Evolutionary conservation across 257 asterid species (phyloP).

Genomic region (Catharanthus roseus): DNA sequence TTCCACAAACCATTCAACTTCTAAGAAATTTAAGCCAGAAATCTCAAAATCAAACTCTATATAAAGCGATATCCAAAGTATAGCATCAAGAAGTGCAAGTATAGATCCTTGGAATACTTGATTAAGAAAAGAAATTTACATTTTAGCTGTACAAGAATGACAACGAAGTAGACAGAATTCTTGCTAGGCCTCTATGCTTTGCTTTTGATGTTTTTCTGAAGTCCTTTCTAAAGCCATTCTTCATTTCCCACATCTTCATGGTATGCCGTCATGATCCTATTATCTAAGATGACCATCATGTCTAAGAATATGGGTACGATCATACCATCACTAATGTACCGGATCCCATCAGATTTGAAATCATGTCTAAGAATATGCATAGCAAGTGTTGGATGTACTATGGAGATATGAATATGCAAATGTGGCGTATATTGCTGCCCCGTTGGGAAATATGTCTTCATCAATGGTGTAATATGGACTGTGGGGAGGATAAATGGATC

Average conservation of each 20-base stretch:
- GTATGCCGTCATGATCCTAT: no score
- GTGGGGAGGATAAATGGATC: conserved; percentile 43
- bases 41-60: neutral
- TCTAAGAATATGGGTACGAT: no score
- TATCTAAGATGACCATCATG: neutral
- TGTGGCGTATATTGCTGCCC: conserved; percentile 52
- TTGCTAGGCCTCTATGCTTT: neutral
- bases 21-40: no score
- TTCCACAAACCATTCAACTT: no score
- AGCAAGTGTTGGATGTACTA: conserved; percentile 11
- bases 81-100: neutral
- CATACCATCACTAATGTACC: no score
- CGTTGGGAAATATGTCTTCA: conserved; percentile 49
- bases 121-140: neutral
- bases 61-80: neutral
- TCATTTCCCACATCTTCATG: neutral
- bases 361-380: neutral
- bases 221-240: neutral
- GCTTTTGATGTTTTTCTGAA: neutral
- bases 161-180: neutral
- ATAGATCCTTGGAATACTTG: neutral
- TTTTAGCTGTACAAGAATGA: neutral
- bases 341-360: neutral
- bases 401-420: conserved; percentile 42
- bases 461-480: conserved; percentile 43